phyloP scores from a whole-genome alignment of 257 asterid species.

The Vinca minor region DNA sequence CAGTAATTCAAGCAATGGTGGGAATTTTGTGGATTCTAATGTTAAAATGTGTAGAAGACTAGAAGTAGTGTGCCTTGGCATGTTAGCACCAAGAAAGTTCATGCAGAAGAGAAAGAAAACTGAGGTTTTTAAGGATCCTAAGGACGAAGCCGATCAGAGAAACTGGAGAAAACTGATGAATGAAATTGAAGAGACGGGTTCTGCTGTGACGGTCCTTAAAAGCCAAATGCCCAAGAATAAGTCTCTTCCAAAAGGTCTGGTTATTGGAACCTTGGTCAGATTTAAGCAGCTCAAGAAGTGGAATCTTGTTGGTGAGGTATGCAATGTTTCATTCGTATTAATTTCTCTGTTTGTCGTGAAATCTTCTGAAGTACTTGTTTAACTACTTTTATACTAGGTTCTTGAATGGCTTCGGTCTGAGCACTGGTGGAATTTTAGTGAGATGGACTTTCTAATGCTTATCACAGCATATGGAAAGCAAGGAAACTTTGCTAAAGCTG shows the following conservation, averaged over 20 bases:
- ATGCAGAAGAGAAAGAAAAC: conserved; percentile 82
- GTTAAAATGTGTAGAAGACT: conserved; percentile 41
- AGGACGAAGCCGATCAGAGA: conserved; percentile 72
- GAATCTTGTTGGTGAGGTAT: conserved; percentile 92
- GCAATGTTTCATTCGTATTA: background rate
- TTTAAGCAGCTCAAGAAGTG: conserved; percentile 97
- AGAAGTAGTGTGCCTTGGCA: conserved; percentile 70
- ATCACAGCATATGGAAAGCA: conserved; percentile 89
- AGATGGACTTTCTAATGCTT: conserved; percentile 90
- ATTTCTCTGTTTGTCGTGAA: background rate
- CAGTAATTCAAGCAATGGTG: conserved; percentile 49
- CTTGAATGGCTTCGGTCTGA: conserved; percentile 95
- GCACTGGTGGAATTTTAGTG: conserved; percentile 96
- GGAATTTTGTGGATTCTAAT: conserved; percentile 33
- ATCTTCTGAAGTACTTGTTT: background rate
- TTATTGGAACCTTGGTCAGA: conserved; percentile 80
- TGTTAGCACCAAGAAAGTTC: conserved; percentile 90
- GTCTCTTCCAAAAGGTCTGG: conserved; percentile 64
- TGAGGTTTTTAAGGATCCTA: conserved; percentile 66
- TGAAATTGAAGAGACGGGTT: conserved; percentile 76
- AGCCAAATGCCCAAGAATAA: conserved; percentile 56
- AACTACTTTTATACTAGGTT: conserved; percentile 29
- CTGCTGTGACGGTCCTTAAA: conserved; percentile 64
- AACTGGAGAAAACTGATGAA: conserved; percentile 84
- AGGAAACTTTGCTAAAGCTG: conserved; percentile 81